Evolutionary conservation across 2,329 filamentous ascomycete genomes (phyloP).

Genomic region (Arthroderma uncinatum): DNA sequence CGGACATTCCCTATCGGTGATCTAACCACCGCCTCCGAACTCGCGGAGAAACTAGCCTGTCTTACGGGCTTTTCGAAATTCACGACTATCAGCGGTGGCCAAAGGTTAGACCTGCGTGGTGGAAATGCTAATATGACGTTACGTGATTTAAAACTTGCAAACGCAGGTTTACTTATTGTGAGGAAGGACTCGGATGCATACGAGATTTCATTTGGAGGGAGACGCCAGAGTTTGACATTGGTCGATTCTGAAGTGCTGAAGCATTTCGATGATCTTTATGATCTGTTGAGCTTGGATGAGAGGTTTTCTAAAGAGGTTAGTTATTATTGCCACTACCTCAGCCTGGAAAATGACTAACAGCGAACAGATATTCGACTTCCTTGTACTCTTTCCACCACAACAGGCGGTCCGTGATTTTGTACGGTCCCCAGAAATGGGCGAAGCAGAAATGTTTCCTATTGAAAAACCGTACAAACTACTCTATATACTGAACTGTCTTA

Average conservation of each 20-base stretch:
- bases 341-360: conserved; percentile 9
- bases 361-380: conserved; percentile 55
- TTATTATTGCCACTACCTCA: not conserved
- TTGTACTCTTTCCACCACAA: conserved; percentile 59
- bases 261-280: conserved; percentile 76
- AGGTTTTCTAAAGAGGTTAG: conserved; percentile 54
- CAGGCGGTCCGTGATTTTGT: conserved; percentile 51
- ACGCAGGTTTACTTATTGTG: conserved; percentile 55
- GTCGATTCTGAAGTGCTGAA: conserved; percentile 70
- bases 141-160: conserved; percentile 52
- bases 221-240: conserved; percentile 43
- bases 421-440: conserved; percentile 42
- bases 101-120: conserved; percentile 47
- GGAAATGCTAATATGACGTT: conserved; percentile 51
- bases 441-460: conserved; percentile 54
- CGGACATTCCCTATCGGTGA: conserved; percentile 54
- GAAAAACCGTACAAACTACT: conserved; percentile 61
- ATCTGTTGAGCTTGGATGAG: conserved; percentile 64
- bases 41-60: conserved; percentile 55
- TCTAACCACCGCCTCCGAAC: conserved; percentile 57
- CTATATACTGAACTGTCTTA: conserved; percentile 59
- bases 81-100: conserved; percentile 59
- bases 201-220: conserved; percentile 21
- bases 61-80: conserved; percentile 68
- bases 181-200: conserved; percentile 44